Conservation (phyloP, 441 rosid genomes). For the Daphne laureola region DNA sequence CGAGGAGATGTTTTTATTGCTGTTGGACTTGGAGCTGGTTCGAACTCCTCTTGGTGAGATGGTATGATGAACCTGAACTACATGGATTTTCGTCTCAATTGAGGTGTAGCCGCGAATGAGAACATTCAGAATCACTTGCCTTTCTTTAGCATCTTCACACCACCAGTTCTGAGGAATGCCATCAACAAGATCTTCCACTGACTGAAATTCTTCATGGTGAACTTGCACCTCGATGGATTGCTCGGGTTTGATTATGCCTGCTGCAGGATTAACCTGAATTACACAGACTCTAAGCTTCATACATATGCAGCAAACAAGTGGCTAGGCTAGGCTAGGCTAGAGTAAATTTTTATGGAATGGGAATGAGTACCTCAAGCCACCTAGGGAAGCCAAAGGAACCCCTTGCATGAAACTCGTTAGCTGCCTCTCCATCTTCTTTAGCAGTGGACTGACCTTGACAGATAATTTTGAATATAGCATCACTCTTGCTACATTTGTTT, state of each 20-base stretch:
- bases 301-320: neutral
- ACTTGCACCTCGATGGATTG: slow-evolving; percentile 52
- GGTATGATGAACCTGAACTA: slow-evolving; percentile 56
- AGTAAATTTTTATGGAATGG: neutral
- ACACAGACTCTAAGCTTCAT: neutral
- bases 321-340: neutral
- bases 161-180: slow-evolving; percentile 89
- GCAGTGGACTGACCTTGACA: slow-evolving; percentile 60
- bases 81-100: slow-evolving; percentile 46
- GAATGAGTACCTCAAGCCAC: slow-evolving; percentile 86
- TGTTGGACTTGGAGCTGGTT: slow-evolving; percentile 31
- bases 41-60: slow-evolving; percentile 53
- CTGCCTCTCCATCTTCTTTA: slow-evolving; percentile 51
- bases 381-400: slow-evolving; percentile 79
- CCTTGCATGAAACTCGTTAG: slow-evolving; percentile 42
- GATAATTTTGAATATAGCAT: slow-evolving; percentile 47
- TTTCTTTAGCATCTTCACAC: slow-evolving; percentile 85
- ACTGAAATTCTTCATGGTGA: slow-evolving; percentile 77
- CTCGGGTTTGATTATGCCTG: slow-evolving; percentile 70
- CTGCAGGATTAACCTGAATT: slow-evolving; percentile 73
- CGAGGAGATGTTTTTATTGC: slow-evolving; percentile 15
- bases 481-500: slow-evolving; percentile 50
- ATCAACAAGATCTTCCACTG: slow-evolving; percentile 78
- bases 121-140: slow-evolving; percentile 63
- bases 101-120: slow-evolving; percentile 64